Conservation (phyloP, 768 basidiomycete species). For the Pleurotus salmoneostramineus region DNA sequence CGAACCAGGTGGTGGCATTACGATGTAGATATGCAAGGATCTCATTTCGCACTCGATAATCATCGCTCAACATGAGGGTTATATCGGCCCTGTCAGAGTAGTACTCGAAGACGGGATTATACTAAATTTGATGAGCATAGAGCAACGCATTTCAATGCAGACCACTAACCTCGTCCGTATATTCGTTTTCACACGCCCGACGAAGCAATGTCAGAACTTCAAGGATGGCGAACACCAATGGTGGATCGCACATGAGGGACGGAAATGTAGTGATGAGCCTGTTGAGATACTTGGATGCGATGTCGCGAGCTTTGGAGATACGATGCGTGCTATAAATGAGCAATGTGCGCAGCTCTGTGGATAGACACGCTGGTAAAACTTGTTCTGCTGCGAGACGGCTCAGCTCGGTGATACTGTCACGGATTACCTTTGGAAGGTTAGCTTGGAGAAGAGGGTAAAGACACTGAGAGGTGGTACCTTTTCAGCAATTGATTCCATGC, state of each 20-base stretch:
- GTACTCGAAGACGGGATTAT: constrained; percentile 84
- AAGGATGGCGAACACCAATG: constrained; percentile 83
- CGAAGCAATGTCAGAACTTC: constrained; percentile 90
- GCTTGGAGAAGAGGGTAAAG: constrained; percentile 1
- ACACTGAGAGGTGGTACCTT: constrained; percentile 46
- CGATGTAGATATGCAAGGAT: constrained; percentile 73
- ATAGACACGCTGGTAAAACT: constrained; percentile 63
- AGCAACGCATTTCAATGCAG: not conserved
- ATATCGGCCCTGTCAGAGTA: constrained; percentile 73
- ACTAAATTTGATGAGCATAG: constrained; percentile 40
- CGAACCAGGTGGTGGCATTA: constrained; percentile 81
- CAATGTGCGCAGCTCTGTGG: constrained; percentile 70
- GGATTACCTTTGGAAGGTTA: constrained; percentile 58
- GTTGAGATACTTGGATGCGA: constrained; percentile 81
- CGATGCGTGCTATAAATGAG: constrained; percentile 81
- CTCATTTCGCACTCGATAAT: constrained; percentile 80
- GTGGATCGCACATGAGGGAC: constrained; percentile 87
- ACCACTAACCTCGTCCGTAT: constrained; percentile 73
- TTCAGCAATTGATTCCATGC: constrained; percentile 85
- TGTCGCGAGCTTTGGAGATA: constrained; percentile 73
- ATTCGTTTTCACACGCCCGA: constrained; percentile 87
- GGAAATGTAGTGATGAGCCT: constrained; percentile 88
- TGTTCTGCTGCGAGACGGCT: constrained; percentile 77
- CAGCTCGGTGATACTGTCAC: constrained; percentile 67
- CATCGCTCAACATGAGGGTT: constrained; percentile 78